Conservation (phyloP, 2,329 filamentous ascomycete genomes). For the Huntiella omanensis region DNA sequence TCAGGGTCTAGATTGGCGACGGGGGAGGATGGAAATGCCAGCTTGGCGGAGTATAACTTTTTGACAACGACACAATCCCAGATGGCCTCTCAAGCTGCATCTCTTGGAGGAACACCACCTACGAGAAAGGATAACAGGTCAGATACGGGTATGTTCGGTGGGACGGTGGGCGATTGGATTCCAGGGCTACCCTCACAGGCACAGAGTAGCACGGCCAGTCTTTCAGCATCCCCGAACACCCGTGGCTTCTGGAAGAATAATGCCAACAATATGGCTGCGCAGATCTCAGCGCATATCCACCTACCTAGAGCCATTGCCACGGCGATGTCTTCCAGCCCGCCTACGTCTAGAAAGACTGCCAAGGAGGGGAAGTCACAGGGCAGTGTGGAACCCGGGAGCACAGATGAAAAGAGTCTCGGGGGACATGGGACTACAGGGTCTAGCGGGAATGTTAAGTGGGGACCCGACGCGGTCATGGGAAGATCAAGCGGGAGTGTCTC, state of each 20-base stretch:
- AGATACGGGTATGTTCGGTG: slow-evolving; percentile 12
- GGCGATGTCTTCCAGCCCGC: slow-evolving; percentile 24
- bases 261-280: slow-evolving; percentile 6
- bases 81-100: slow-evolving; percentile 3
- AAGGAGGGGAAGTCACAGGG: slow-evolving; percentile 37
- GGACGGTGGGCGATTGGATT: slow-evolving; percentile 26
- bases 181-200: slow-evolving; percentile 15
- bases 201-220: slow-evolving; percentile 17
- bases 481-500: slow-evolving; percentile 27
- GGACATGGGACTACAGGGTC: slow-evolving; percentile 15
- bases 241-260: slow-evolving; percentile 34
- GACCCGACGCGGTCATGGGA: slow-evolving; percentile 24
- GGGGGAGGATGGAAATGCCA: slow-evolving; percentile 26
- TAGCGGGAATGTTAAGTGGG: slow-evolving; percentile 27
- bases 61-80: slow-evolving; percentile 7
- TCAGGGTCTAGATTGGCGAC: slow-evolving; percentile 39
- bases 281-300: slow-evolving; percentile 27
- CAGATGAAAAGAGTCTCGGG: background rate
- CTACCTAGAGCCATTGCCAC: slow-evolving; percentile 13
- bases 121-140: slow-evolving; percentile 27
- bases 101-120: slow-evolving; percentile 37
- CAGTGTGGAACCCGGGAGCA: slow-evolving; percentile 22
- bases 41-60: slow-evolving; percentile 24
- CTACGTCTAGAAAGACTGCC: slow-evolving; percentile 31
- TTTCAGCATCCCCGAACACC: slow-evolving; percentile 41